These are phyloP conservation scores for Hemerocallis citrina DNA, from an alignment of 106 monocot species.

Conservation along the genomic window DNA sequence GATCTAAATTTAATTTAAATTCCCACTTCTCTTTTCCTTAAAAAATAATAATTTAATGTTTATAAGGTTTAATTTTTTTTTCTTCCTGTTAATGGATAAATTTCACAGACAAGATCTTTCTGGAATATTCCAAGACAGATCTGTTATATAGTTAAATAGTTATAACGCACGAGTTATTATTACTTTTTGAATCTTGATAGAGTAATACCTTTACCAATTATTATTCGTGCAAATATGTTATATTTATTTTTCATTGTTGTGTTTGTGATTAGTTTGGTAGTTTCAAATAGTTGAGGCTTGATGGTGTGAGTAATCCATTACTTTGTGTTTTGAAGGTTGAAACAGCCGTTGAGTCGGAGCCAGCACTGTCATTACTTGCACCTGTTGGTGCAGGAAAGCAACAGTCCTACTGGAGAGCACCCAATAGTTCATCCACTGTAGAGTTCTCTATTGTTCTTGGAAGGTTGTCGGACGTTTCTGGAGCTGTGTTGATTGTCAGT, in stretches of 20 bases:
- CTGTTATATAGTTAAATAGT: too few relatives aligned
- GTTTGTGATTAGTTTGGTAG: neutral
- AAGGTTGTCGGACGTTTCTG: slow-evolving; percentile 76
- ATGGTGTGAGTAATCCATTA: neutral
- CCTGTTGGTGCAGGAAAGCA: slow-evolving; percentile 59
- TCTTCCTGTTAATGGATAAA: too few relatives aligned
- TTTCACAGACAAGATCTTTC: too few relatives aligned
- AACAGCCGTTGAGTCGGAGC: slow-evolving; percentile 63
- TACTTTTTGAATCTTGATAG: neutral
- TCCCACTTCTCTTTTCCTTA: too few relatives aligned
- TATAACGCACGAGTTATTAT: too few relatives aligned
- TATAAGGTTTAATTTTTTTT: too few relatives aligned
- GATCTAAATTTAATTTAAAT: too few relatives aligned
- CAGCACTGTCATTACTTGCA: slow-evolving; percentile 58
- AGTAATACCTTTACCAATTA: neutral
- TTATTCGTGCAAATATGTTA: neutral
- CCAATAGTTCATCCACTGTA: slow-evolving; percentile 39
- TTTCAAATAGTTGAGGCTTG: neutral
- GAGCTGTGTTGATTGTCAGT: slow-evolving; percentile 74
- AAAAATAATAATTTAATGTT: too few relatives aligned
- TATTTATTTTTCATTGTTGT: neutral
- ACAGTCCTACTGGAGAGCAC: slow-evolving; percentile 79
- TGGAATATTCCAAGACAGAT: too few relatives aligned
- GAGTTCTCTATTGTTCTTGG: slow-evolving; percentile 93
- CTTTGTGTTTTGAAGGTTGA: slow-evolving; percentile 56